A percentile compares a stretch with the other conserved stretches of the same genome.
Conservation (phyloP, 768 basidiomycete species). For the Leucosporidium yakuticum region DNA sequence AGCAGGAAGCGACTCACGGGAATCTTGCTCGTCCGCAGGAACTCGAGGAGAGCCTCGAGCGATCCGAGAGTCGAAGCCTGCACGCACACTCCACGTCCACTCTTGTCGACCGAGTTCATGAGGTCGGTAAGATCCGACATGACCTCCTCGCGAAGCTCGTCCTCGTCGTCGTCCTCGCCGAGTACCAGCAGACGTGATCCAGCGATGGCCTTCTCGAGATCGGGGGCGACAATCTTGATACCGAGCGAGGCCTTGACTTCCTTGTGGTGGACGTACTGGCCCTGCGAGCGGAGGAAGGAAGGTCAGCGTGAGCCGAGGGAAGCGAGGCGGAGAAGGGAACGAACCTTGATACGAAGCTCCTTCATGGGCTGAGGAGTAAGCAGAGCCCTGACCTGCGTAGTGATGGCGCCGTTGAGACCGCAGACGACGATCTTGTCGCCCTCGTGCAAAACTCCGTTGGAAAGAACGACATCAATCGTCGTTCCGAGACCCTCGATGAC, state of each 20-base stretch:
- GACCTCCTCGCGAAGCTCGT: conserved; percentile 85
- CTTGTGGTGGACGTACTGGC: conserved; percentile 87
- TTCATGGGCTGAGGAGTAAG: conserved; percentile 93
- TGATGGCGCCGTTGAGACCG: conserved; percentile 93
- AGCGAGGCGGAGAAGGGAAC: conserved; percentile 41
- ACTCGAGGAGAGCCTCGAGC: conserved; percentile 90
- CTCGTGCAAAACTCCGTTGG: conserved; percentile 86
- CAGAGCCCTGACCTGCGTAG: conserved; percentile 86
- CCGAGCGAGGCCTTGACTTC: conserved; percentile 94
- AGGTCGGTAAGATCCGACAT: conserved; percentile 92
- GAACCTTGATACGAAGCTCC: conserved; percentile 88
- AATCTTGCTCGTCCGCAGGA: conserved; percentile 90
- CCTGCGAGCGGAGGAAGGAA: conserved; percentile 12
- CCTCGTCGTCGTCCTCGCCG: conserved; percentile 94
- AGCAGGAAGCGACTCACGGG: conserved; percentile 47
- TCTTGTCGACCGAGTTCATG: conserved; percentile 84
- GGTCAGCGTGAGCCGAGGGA: background rate
- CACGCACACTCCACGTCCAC: conserved; percentile 93
- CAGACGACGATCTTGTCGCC: conserved; percentile 93
- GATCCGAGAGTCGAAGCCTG: conserved; percentile 96
- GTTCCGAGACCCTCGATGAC: conserved; percentile 96
- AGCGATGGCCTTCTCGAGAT: conserved; percentile 95
- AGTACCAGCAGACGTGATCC: conserved; percentile 88
- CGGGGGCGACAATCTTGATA: conserved; percentile 89
- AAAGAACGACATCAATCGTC: conserved; percentile 92